These are phyloP conservation scores for Peronosclerospora sorghi DNA, from an alignment of 352 stramenopile species.

Conservation along the genomic window DNA sequence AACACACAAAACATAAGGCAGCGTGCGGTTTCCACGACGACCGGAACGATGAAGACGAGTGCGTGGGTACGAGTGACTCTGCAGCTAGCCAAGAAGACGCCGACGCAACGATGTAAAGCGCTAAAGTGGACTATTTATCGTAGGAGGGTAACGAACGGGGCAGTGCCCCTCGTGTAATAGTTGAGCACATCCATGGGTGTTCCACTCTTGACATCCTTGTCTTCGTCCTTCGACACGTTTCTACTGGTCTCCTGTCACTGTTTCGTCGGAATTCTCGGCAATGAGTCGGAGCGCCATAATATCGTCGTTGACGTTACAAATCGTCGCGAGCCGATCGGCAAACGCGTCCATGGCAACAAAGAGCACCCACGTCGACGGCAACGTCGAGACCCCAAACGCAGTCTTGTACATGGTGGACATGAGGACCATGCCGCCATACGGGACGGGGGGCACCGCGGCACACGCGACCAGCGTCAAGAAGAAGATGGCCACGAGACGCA, in stretches of 20 bases:
- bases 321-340: constrained; percentile 46
- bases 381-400: constrained; percentile 31
- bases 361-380: constrained; percentile 44
- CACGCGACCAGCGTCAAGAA: constrained; percentile 47
- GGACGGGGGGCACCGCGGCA: constrained; percentile 40
- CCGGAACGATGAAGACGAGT: no score
- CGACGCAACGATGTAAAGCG: no score
- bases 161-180: no score
- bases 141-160: no score
- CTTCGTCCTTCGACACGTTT: no score
- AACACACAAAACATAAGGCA: no score
- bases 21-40: no score
- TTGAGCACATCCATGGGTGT: no score
- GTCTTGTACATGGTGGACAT: constrained; percentile 61
- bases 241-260: constrained; percentile 33
- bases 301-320: constrained; percentile 75
- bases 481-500: constrained; percentile 38
- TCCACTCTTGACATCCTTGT: no score
- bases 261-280: constrained; percentile 61
- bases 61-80: no score
- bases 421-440: constrained; percentile 33
- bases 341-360: constrained; percentile 58
- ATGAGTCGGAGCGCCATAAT: constrained; percentile 71
- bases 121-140: no score
- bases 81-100: no score